phyloP scores from a whole-genome alignment of 2,329 filamentous ascomycete genomes.

The Tolypocladium album region DNA sequence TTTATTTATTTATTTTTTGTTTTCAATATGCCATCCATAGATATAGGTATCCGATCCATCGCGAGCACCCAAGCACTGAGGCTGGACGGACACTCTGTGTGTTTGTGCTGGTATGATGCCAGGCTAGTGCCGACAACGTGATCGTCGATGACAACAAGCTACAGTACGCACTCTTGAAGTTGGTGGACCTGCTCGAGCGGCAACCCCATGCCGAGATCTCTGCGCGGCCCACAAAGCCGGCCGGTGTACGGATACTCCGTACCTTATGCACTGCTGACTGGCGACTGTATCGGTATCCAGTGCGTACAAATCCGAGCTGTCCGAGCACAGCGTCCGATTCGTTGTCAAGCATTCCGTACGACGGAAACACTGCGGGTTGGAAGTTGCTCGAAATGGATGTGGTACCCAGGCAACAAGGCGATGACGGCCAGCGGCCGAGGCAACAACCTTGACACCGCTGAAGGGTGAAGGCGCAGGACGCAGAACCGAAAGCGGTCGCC shows the following conservation, averaged over 20 bases:
- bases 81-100: too few relatives aligned
- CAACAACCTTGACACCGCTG: neutral
- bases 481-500: neutral
- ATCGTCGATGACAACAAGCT: neutral
- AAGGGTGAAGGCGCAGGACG: neutral
- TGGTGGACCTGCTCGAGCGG: too few relatives aligned
- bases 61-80: too few relatives aligned
- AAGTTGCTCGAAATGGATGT: too few relatives aligned
- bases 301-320: neutral
- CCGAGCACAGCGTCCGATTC: neutral
- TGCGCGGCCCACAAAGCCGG: neutral
- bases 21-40: too few relatives aligned
- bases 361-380: neutral
- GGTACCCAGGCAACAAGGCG: neutral
- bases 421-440: neutral
- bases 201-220: neutral
- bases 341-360: neutral
- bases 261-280: neutral
- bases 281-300: neutral
- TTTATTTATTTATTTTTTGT: too few relatives aligned
- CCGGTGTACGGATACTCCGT: too few relatives aligned
- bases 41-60: too few relatives aligned
- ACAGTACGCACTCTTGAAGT: too few relatives aligned
- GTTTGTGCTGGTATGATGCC: too few relatives aligned
- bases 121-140: neutral